Conservation (phyloP, 768 basidiomycete species). For the Pisolithus microcarpus region DNA sequence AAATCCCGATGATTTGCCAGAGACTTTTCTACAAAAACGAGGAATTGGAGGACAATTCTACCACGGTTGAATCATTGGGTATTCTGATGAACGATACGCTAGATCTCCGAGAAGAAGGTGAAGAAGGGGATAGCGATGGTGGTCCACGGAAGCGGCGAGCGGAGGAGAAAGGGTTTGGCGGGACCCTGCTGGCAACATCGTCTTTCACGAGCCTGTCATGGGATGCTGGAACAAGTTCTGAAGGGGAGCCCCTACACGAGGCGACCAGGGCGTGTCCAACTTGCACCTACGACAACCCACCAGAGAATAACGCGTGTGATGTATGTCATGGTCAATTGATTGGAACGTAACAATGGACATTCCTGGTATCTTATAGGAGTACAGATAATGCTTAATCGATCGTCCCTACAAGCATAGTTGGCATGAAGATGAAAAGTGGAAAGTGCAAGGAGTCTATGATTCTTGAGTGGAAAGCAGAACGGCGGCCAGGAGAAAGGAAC, state of each 20-base stretch:
- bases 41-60: slow-evolving; percentile 59
- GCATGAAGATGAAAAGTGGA: slow-evolving; percentile 9
- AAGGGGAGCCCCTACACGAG: slow-evolving; percentile 21
- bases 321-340: slow-evolving; percentile 37
- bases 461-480: slow-evolving; percentile 16
- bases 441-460: slow-evolving; percentile 24
- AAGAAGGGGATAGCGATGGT: slow-evolving; percentile 49
- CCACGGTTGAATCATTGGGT: slow-evolving; percentile 45
- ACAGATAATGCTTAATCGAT: slow-evolving; percentile 30
- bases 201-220: slow-evolving; percentile 23
- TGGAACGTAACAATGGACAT: slow-evolving; percentile 13
- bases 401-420: slow-evolving; percentile 15
- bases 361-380: slow-evolving; percentile 26
- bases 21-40: slow-evolving; percentile 53
- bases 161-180: slow-evolving; percentile 64
- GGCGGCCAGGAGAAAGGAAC: slow-evolving; percentile 13
- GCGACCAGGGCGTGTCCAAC: slow-evolving; percentile 39
- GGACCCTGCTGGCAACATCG: slow-evolving; percentile 56
- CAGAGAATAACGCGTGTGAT: slow-evolving; percentile 36
- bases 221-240: slow-evolving; percentile 29
- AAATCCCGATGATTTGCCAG: slow-evolving; percentile 72
- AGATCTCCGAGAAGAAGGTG: slow-evolving; percentile 57
- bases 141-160: slow-evolving; percentile 35
- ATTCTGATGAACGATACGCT: slow-evolving; percentile 57
- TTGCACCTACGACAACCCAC: slow-evolving; percentile 55